Evolutionary conservation across 139 green algal species (phyloP).

Genomic region (Tetraselmis striata): DNA sequence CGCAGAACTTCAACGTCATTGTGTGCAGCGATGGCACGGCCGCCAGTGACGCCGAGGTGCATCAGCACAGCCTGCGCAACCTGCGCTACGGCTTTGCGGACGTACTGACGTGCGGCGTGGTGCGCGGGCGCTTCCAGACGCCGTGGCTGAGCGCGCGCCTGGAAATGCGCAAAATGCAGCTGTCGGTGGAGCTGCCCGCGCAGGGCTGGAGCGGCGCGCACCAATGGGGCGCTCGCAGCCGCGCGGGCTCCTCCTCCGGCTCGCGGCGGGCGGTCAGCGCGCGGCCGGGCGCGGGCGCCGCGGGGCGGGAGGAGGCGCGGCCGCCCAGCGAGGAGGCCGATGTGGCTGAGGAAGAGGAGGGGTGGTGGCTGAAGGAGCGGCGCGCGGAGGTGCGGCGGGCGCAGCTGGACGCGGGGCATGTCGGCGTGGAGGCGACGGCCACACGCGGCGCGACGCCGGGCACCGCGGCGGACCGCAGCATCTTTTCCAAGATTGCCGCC

Average conservation of each 20-base stretch:
- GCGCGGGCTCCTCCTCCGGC: neutral
- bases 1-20: slow-evolving; percentile 10
- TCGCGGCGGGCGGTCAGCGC: neutral
- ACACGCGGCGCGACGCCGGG: neutral
- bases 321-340: too few species aligned
- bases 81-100: slow-evolving; percentile 12
- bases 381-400: neutral
- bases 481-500: neutral
- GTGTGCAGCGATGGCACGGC: slow-evolving; percentile 9
- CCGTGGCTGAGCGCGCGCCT: neutral
- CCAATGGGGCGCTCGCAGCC: neutral
- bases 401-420: neutral
- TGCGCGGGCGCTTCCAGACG: neutral
- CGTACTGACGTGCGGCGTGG: slow-evolving; percentile 4
- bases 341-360: neutral
- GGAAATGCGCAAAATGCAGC: too few species aligned
- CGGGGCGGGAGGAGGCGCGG: neutral
- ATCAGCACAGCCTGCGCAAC: slow-evolving; percentile 3
- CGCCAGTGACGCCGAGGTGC: neutral
- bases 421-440: neutral
- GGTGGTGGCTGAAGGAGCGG: neutral
- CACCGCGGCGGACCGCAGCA: too few species aligned
- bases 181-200: neutral
- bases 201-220: neutral
- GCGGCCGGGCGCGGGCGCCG: too few species aligned